Evolutionary conservation across 164 flowering plant species (phyloP).

Genomic region (Sextonia rubra): DNA sequence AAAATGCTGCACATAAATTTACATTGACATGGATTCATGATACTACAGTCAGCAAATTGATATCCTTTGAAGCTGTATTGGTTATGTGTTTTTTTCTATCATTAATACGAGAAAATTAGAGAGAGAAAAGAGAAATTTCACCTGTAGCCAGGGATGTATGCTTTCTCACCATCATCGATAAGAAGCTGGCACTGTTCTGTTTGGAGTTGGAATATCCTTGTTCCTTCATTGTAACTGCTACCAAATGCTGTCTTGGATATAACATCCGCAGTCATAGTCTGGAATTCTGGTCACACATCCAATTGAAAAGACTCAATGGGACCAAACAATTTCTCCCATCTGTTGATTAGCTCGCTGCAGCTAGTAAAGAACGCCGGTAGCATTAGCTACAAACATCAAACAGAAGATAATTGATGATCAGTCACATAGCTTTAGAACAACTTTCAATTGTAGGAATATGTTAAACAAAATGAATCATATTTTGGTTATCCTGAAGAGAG

Average conservation of each 20-base stretch:
- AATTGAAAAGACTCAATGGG: conserved; percentile 13
- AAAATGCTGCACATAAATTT: no score
- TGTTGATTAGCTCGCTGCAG: conserved; percentile 16
- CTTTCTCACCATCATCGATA: background rate
- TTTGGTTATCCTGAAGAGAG: background rate
- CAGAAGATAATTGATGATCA: background rate
- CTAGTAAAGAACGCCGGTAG: conserved; percentile 14
- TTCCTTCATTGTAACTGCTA: conserved; percentile 18
- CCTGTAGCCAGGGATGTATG: conserved; percentile 14
- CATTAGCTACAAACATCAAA: conserved; percentile 11
- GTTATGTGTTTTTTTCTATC: background rate
- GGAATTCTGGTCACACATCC: conserved; percentile 17
- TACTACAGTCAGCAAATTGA: background rate
- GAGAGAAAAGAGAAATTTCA: background rate
- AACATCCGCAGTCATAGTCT: conserved; percentile 13
- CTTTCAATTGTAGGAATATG: background rate
- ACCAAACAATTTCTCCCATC: conserved; percentile 17
- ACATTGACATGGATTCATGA: background rate
- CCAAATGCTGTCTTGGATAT: conserved; percentile 19
- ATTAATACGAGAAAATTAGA: background rate
- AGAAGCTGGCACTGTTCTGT: conserved; percentile 11
- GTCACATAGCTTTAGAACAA: background rate
- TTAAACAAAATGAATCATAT: background rate
- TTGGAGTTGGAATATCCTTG: conserved; percentile 13
- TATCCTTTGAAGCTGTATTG: background rate